Conservation (phyloP, 129 eudicot species). For the carrot (Daucus carota) region DH1_v3.0 NC_030387.2:23764501-23765000, state of each 20-base stretch:
- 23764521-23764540: too few relatives aligned
- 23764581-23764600: neutral
- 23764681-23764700: slow-evolving; percentile 99
- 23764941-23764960: too few relatives aligned
- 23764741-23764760: slow-evolving; percentile 84
- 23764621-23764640: slow-evolving; percentile 93
- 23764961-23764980: too few relatives aligned
- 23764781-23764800: too few relatives aligned
- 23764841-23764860: neutral
- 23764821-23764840: neutral
- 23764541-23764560: too few relatives aligned
- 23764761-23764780: slow-evolving; percentile 56
- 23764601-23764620: slow-evolving; percentile 66
- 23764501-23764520: too few relatives aligned
- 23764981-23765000: too few relatives aligned
- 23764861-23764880: neutral
- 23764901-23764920: neutral
- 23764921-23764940: neutral
- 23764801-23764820: neutral
- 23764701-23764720: slow-evolving; percentile 71
- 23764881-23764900: neutral
- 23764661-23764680: slow-evolving; percentile 91
- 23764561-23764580: neutral
- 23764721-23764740: slow-evolving; percentile 70
- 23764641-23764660: slow-evolving; percentile 96